Evolutionary conservation across 768 basidiomycete genomes (phyloP).

Genomic region (Tephrocybe rancida): DNA sequence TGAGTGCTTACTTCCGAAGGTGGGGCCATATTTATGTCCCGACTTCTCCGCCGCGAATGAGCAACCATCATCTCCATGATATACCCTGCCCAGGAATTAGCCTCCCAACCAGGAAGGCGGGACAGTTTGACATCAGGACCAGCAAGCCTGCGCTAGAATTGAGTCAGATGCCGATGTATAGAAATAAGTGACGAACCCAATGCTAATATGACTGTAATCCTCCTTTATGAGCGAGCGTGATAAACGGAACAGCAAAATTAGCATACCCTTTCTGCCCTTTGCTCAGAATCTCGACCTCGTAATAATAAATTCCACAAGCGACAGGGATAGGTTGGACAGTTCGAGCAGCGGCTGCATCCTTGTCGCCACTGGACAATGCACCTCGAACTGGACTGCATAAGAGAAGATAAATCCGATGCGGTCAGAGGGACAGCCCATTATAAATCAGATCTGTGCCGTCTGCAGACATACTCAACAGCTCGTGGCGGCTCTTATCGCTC

Average conservation of each 20-base stretch:
- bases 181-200: constrained; percentile 58
- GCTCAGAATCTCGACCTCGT: constrained; percentile 83
- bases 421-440: constrained; percentile 49
- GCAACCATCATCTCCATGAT: constrained; percentile 88
- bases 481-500: constrained; percentile 69
- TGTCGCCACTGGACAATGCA: constrained; percentile 60
- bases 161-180: constrained; percentile 1
- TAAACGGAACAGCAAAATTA: constrained; percentile 4
- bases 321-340: constrained; percentile 79
- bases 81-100: constrained; percentile 89
- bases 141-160: constrained; percentile 57
- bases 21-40: constrained; percentile 74
- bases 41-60: constrained; percentile 75
- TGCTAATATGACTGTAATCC: constrained; percentile 66
- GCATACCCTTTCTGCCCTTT: constrained; percentile 81
- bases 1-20: constrained; percentile 72
- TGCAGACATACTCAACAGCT: constrained; percentile 58
- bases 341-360: constrained; percentile 84
- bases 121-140: constrained; percentile 64
- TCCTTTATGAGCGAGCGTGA: constrained; percentile 18
- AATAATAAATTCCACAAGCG: constrained; percentile 93
- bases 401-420: background rate
- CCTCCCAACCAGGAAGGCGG: constrained; percentile 86
- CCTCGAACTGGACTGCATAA: constrained; percentile 32
- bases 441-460: constrained; percentile 79